Evolutionary conservation across 2,329 filamentous ascomycete genomes (phyloP).

Genomic region (Colletotrichum trifolii): DNA sequence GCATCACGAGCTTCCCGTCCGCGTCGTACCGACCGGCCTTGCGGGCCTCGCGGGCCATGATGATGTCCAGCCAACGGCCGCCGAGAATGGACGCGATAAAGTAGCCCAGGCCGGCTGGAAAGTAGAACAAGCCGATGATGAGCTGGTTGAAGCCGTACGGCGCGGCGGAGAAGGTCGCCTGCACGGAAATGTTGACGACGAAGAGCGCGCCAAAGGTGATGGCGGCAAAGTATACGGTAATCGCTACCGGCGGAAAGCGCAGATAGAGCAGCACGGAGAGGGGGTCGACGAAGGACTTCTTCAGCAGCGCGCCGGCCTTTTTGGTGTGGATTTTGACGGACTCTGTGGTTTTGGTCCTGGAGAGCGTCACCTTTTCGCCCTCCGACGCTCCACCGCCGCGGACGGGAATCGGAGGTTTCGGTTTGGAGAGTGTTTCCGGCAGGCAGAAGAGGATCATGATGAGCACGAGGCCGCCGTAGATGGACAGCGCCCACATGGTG

Average conservation of each 20-base stretch:
- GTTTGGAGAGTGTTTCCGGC: conserved; percentile 71
- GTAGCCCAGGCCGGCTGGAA: conserved; percentile 81
- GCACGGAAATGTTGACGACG: conserved; percentile 80
- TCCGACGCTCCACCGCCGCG: conserved; percentile 22
- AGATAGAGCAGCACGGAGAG: conserved; percentile 77
- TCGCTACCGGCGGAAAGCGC: conserved; percentile 77
- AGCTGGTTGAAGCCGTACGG: conserved; percentile 78
- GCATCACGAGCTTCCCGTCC: conserved; percentile 72
- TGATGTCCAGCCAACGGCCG: conserved; percentile 81
- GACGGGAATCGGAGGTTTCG: conserved; percentile 36
- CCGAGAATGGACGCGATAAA: conserved; percentile 75
- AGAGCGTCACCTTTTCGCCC: conserved; percentile 41
- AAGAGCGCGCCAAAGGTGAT: conserved; percentile 82
- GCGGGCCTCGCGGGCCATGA: conserved; percentile 82
- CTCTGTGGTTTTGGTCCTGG: conserved; percentile 69
- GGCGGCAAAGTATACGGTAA: conserved; percentile 79
- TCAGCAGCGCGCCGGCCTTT: conserved; percentile 62
- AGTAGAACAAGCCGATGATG: conserved; percentile 79
- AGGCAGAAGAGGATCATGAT: conserved; percentile 69
- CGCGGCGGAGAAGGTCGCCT: conserved; percentile 71
- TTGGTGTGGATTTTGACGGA: conserved; percentile 69
- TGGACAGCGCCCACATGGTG: conserved; percentile 81
- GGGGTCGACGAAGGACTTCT: conserved; percentile 77
- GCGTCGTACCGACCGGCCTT: conserved; percentile 76
- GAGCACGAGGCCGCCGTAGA: conserved; percentile 72